Evolutionary conservation across 2,329 filamentous ascomycete genomes (phyloP), one percentile per base, ranked within the genome.

Genomic region (Hymenoscyphus linearis): DNA sequence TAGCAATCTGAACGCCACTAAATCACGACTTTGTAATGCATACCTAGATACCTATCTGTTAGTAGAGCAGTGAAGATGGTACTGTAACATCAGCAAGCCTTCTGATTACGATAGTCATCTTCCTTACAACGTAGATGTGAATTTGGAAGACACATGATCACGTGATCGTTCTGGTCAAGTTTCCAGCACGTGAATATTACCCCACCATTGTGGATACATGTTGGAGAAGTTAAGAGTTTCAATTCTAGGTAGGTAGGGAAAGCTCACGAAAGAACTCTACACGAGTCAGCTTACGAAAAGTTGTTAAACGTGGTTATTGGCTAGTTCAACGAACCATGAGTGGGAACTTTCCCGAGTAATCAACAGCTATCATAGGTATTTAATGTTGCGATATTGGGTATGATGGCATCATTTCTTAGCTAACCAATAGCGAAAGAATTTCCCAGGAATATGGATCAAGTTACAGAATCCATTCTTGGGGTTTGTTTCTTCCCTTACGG

Each of bases 1-100:
- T 66, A 52, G 60, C 62, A 53, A 63, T 57, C 62, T 31, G 31
- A 62, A 60, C 58, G 62, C 62, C 58, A 60, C 58, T 22, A 36
- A 22, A 56, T 27, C 52, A 50, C 44, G 44, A 50, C 22, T 50
- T 50, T 2, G 13, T 25, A 50, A 50, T 25, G 16, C 6, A n/a
- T 3, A 44, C 4, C 9, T 13, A 13, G n/a, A 13, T 13, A 50
- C 6, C 16, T 13, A 25, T 31, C 31, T 31, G 10, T 1, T 9
- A 31, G 6, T 31, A 31, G 31, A 31, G 31, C 31, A 31, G 31
- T 31, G 4, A 31, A 31, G 6, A 9, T 31, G 6, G 10, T 9
- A 31, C 4, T 9, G 10, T 7, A 31, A 31, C 31, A 31, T 9
- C 31, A 31, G 10, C 10, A 9, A 31, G 31, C 31, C 2, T 31